Conservation (phyloP, 345 rosid species). For the Brassica rapa region DNA sequence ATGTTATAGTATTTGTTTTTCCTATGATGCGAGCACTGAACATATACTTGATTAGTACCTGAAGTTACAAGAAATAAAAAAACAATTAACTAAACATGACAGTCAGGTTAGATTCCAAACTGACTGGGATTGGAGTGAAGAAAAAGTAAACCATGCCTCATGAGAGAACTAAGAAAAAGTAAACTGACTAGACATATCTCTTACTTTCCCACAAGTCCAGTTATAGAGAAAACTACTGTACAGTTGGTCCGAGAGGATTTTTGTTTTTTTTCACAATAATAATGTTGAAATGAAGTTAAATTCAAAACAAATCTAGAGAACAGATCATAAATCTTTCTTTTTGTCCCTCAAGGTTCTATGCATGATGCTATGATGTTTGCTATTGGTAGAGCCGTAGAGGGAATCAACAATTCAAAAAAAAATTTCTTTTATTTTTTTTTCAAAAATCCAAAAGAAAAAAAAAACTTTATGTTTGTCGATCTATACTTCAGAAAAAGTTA, state of each 20-base stretch:
- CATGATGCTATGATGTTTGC: conserved; percentile 36
- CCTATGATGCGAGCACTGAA: conserved; percentile 14
- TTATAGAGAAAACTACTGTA: neutral
- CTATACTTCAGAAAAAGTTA: neutral
- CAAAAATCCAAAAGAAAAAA: conserved; percentile 22
- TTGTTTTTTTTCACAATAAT: neutral
- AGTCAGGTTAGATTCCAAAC: conserved; percentile 26
- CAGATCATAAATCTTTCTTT: conserved; percentile 35
- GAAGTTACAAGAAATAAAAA: conserved; percentile 1
- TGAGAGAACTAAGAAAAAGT: conserved; percentile 16
- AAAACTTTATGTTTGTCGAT: neutral
- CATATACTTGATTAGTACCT: conserved; percentile 25
- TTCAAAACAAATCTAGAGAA: conserved; percentile 34
- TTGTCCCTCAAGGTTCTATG: conserved; percentile 40
- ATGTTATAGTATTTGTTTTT: neutral
- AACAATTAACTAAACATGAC: conserved; percentile 15
- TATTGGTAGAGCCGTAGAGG: conserved; percentile 23
- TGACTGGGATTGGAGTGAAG: conserved; percentile 38
- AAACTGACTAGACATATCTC: neutral
- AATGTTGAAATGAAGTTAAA: conserved; percentile 22
- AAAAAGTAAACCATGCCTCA: conserved; percentile 46
- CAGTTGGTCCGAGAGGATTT: neutral
- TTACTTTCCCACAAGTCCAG: neutral
- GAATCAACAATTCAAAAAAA: conserved; percentile 11
- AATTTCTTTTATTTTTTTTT: neutral